Evolutionary conservation across 345 rosid genomes (phyloP), one percentile per base, ranked within the genome.

Genomic region (Capsella bursapastoris): DNA sequence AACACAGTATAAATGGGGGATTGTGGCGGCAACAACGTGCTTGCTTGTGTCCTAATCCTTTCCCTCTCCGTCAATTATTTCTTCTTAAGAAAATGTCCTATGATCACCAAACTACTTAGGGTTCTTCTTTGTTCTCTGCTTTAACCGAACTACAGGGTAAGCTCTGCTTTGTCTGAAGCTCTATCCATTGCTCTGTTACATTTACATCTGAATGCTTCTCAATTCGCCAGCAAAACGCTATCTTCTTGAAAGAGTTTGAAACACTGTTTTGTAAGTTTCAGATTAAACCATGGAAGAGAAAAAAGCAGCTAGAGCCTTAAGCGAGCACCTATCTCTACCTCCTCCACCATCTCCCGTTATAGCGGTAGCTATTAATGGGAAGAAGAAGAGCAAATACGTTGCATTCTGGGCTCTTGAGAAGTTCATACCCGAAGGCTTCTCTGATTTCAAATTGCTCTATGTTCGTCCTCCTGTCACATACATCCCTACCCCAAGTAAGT

Each of bases 401-500:
- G 83, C 76, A 43, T 61, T 37, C 47, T 87, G 90, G 91, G 82
- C 91, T 27, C 77, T 83, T 75, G 87, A 86, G 22, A 86, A 82
- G 47, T 86, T 87, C 75, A 63, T 81, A 57, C 82, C 83, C 0
- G 86, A 88, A 69, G 97, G 84, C 14, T 75, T 82, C 13, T 80
- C 74, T 31, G 74, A 69, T 57, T 83, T 94, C 68, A 89, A 86
- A 82, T 74, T 94, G 80, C 64, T 94, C 15, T 90, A 89, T 79
- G 86, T 94, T 60, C 84, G 86, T 64, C 85, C 89, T 10, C 82
- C 81, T 76, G 78, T 90, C 43, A 83, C 84, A 3, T 5, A 75
- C 8, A 90, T 94, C 68, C 93, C 96, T 71, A 94, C 97, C 18
- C 88, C 98, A 18, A 86, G 98, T 94, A 87, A 87, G 96, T 52